A percentile compares a stretch with the other conserved stretches of the same genome.
phyloP scores from a whole-genome alignment of 106 monocot genomes.

The Alisma plantagoaquatica region DNA sequence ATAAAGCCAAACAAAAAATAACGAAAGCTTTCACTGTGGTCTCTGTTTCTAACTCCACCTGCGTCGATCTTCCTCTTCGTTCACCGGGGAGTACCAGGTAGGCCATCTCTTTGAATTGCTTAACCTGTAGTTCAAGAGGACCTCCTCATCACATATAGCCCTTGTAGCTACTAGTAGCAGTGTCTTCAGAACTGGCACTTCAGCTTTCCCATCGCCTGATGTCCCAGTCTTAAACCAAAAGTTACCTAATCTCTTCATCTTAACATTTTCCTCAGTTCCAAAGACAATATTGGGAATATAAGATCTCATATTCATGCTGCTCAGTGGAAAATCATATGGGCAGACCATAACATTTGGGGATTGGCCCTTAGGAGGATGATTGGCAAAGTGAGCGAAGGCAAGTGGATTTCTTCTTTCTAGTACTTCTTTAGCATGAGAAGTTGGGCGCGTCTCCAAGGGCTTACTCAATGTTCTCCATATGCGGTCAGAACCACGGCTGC shows the following conservation, averaged over 20 bases:
- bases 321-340: constrained; percentile 82
- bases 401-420: constrained; percentile 84
- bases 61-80: constrained; percentile 78
- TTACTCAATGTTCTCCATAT: constrained; percentile 73
- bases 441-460: constrained; percentile 22
- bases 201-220: constrained; percentile 9
- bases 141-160: constrained; percentile 55
- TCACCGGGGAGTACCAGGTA: constrained; percentile 77
- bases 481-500: constrained; percentile 24
- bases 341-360: constrained; percentile 86
- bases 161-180: constrained; percentile 73
- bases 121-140: constrained; percentile 75
- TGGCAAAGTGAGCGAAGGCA: constrained; percentile 91
- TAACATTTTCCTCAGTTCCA: constrained; percentile 46
- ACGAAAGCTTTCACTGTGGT: too few relatives aligned
- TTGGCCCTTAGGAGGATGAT: constrained; percentile 66
- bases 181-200: constrained; percentile 38
- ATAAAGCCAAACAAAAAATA: too few relatives aligned
- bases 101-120: constrained; percentile 80
- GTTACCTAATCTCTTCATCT: constrained; percentile 71
- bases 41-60: constrained; percentile 54
- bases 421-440: constrained; percentile 27
- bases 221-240: constrained; percentile 73
- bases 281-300: constrained; percentile 81
- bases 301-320: constrained; percentile 51